Percentiles rank a stretch among this genome's conserved stretches.
phyloP scores from a whole-genome alignment of 2,329 filamentous ascomycete species.

The Stromatinia cepivora region DNA sequence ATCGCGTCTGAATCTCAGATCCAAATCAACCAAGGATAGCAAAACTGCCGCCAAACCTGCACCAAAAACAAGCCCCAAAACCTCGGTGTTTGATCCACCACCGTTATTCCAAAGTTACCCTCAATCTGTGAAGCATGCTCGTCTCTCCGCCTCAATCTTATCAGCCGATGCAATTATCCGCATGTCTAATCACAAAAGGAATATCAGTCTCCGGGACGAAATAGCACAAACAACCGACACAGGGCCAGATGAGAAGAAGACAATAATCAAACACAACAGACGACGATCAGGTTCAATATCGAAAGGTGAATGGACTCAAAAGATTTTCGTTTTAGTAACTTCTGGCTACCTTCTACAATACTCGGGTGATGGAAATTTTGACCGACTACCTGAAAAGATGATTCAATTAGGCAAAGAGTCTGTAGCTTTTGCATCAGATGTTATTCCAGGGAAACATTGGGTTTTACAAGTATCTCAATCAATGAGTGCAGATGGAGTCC shows the following conservation, averaged over 20 bases:
- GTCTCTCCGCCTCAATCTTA: slow-evolving; percentile 64
- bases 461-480: slow-evolving; percentile 73
- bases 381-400: slow-evolving; percentile 72
- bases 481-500: slow-evolving; percentile 58
- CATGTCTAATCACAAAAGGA: slow-evolving; percentile 53
- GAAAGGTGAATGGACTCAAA: slow-evolving; percentile 65
- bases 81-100: slow-evolving; percentile 61
- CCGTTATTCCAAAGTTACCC: slow-evolving; percentile 86
- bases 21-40: slow-evolving; percentile 31
- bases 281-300: slow-evolving; percentile 42
- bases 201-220: slow-evolving; percentile 46
- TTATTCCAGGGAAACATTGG: slow-evolving; percentile 78
- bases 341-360: slow-evolving; percentile 77
- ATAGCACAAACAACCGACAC: slow-evolving; percentile 38
- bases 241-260: slow-evolving; percentile 37
- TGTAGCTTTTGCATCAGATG: slow-evolving; percentile 76
- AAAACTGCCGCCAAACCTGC: slow-evolving; percentile 29
- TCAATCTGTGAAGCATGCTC: slow-evolving; percentile 75
- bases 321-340: slow-evolving; percentile 69
- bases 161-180: slow-evolving; percentile 70
- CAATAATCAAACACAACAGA: slow-evolving; percentile 45
- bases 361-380: slow-evolving; percentile 65
- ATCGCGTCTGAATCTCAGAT: slow-evolving; percentile 34
- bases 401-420: slow-evolving; percentile 72
- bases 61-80: slow-evolving; percentile 30